Conservation (phyloP, 306 rosid species). For the Ziziphus jujuba region DNA sequence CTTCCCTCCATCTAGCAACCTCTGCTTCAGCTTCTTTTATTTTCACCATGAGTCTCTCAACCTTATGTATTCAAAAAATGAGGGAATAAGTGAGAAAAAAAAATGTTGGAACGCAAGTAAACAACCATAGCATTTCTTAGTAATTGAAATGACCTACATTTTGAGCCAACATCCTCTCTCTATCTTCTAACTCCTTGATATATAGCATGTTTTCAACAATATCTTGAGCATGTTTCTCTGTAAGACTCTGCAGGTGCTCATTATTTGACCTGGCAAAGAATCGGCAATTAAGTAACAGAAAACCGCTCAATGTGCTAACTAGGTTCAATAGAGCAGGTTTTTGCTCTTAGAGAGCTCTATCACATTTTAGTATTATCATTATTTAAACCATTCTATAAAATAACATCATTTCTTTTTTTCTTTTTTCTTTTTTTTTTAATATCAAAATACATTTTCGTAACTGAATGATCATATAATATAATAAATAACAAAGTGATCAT, state of each 20-base stretch:
- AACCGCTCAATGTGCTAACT: not conserved
- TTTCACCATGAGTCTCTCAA: conserved; percentile 54
- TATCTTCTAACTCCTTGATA: conserved; percentile 73
- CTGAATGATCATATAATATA: too few relatives aligned
- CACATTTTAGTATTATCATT: not conserved
- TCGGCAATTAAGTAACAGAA: conserved; percentile 35
- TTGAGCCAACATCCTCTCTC: conserved; percentile 66
- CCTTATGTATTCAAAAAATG: conserved; percentile 40
- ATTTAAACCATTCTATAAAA: not conserved
- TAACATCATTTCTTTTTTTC: too few relatives aligned
- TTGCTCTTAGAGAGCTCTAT: not conserved
- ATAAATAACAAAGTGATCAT: too few relatives aligned
- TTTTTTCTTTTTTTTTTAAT: too few relatives aligned
- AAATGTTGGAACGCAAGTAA: not conserved
- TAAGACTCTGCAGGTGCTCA: conserved; percentile 74
- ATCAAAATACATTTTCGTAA: too few relatives aligned
- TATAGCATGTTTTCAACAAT: conserved; percentile 55
- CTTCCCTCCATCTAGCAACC: conserved; percentile 85
- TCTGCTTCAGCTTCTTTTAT: conserved; percentile 63
- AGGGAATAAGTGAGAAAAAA: conserved; percentile 29
- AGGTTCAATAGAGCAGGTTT: too few relatives aligned
- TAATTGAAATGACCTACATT: conserved; percentile 49
- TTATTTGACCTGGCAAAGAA: conserved; percentile 77
- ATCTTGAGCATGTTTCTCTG: conserved; percentile 63
- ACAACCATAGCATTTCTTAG: conserved; percentile 20